Evolutionary conservation across 2,329 filamentous ascomycete species (phyloP), one percentile per base, ranked within the genome.

Genomic region (Calonectria pseudoreteaudii): DNA sequence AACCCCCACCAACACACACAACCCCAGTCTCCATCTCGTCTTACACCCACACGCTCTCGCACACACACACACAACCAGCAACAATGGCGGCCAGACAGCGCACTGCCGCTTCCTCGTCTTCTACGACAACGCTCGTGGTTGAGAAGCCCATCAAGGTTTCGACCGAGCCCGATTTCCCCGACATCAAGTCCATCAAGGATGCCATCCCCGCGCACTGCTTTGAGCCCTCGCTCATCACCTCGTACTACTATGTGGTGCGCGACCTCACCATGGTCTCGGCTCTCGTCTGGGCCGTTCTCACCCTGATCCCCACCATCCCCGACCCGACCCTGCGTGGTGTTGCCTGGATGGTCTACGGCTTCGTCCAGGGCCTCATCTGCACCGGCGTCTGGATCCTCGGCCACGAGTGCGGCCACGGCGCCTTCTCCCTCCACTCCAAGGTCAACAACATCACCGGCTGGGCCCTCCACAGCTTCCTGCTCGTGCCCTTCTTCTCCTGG

Each of bases 401-500:
- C 20, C 93, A 94, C 82, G 93, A 94, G 83, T 93, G 91, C 82
- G 93, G 93, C 66, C 93, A 94, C 82, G 90, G 91, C 23, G 91
- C 92, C 62, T 93, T 94, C 82, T 93, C 91, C n/a, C 82, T 85
- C 28, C 87, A 90, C 82, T 85, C 85, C 62, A 81, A 78, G 38
- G 81, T 93, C 76, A 94, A 94, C 82, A 88, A 93, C 80, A 82
- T 88, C 20, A 86, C 92, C 70, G 93, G 93, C 73, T 93, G 92
- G 86, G 81, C 89, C 64, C 84, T 91, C n/a, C 93, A 94, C 87
- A 93, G 91, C 9, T 86, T 89, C 73, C 87, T 94, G 49, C 83
- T 93, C 75, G 92, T 93, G 3, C 93, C 93, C 4, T 95, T 92
- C 85, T 94, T 94, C 86, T 91, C 90, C 64, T 94, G 93, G 93